These are phyloP conservation scores for Kodamaea suecica DNA, from an alignment of 1,139 yeast genomes.

Conservation along the genomic window DNA sequence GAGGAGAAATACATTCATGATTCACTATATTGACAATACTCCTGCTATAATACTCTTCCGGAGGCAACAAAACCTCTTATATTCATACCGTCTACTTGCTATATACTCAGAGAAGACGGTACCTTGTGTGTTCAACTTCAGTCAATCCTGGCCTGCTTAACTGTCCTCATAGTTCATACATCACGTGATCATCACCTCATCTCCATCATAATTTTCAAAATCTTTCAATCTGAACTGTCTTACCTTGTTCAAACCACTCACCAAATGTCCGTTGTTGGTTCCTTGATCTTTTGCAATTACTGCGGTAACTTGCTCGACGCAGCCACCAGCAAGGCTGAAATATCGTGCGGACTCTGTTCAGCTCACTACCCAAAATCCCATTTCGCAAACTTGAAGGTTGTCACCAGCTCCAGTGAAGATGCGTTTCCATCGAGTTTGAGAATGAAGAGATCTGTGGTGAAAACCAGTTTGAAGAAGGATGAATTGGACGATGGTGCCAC, in stretches of 20 bases:
- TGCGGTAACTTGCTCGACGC: constrained; percentile 90
- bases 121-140: no score
- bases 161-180: no score
- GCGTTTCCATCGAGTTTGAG: constrained; percentile 88
- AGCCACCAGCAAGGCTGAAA: constrained; percentile 45
- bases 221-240: no score
- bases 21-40: no score
- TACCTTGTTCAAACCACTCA: neutral
- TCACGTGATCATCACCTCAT: constrained; percentile 5
- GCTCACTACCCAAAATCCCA: constrained; percentile 54
- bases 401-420: constrained; percentile 80
- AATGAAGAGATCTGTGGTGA: constrained; percentile 83
- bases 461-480: constrained; percentile 70
- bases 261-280: constrained; percentile 88
- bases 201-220: constrained; percentile 2
- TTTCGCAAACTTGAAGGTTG: constrained; percentile 78
- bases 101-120: no score
- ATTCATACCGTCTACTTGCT: no score
- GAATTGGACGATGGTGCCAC: constrained; percentile 94
- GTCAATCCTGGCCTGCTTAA: no score
- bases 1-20: no score
- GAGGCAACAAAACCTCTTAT: no score
- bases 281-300: constrained; percentile 87
- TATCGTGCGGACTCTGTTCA: constrained; percentile 67
- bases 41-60: no score